Conservation (phyloP, 2,329 filamentous ascomycete genomes). For the Fusarium sp. region DNA sequence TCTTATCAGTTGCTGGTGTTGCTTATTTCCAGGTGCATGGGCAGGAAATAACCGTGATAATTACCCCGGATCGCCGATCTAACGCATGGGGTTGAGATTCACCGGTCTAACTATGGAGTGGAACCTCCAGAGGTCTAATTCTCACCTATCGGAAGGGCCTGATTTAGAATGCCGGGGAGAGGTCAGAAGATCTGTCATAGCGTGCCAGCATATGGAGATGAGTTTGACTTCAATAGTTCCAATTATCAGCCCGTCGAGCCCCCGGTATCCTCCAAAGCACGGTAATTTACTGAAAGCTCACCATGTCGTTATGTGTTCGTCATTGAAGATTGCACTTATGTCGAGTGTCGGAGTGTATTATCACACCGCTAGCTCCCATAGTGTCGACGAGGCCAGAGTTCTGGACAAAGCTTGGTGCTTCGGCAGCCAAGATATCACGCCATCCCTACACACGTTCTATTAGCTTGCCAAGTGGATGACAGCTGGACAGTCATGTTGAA, state of each 20-base stretch:
- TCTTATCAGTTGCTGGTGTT: not conserved
- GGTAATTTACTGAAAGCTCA: fast-evolving
- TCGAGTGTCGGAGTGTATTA: fast-evolving
- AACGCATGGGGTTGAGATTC: not conserved
- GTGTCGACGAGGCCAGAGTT: too few species aligned
- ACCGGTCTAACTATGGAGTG: not conserved
- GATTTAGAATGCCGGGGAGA: fast-evolving
- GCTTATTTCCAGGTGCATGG: not conserved
- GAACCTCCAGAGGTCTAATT: not conserved
- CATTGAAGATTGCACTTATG: not conserved
- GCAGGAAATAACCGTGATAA: not conserved
- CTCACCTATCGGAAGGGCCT: not conserved
- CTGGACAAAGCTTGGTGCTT: too few species aligned
- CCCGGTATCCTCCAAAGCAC: too few species aligned
- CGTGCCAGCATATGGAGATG: fast-evolving
- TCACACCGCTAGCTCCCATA: too few species aligned
- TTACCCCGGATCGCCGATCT: not conserved
- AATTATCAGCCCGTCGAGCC: too few species aligned
- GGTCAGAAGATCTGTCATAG: not conserved
- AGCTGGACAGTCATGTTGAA: too few species aligned
- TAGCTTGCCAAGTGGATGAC: too few species aligned
- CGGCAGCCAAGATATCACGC: too few species aligned
- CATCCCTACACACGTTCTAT: too few species aligned
- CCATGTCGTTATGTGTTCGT: not conserved
- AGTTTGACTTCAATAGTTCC: not conserved